Percentiles rank a stretch among this genome's conserved stretches.
These are phyloP conservation scores for Alternaria tenuissima DNA, from an alignment of 2,329 filamentous ascomycete genomes.

Conservation along the genomic window DNA sequence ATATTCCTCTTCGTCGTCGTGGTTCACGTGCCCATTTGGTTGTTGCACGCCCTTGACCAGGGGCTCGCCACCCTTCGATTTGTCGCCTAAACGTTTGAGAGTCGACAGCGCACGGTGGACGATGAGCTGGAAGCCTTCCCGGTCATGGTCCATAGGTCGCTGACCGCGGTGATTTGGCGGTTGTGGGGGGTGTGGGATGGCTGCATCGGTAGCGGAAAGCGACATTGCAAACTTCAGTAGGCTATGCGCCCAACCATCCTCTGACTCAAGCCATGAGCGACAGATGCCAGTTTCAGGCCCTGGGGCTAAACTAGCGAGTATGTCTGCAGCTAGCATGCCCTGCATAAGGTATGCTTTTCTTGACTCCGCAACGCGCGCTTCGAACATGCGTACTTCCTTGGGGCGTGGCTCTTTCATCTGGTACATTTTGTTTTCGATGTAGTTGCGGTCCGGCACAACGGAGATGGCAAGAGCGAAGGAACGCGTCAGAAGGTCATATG, in stretches of 20 bases:
- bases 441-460: constrained; percentile 76
- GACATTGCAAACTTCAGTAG: constrained; percentile 78
- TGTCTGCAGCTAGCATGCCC: constrained; percentile 87
- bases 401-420: constrained; percentile 56
- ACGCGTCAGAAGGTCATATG: constrained; percentile 83
- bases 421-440: constrained; percentile 54
- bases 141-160: constrained; percentile 45
- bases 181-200: constrained; percentile 34
- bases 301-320: constrained; percentile 78
- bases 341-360: constrained; percentile 93
- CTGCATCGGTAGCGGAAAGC: constrained; percentile 55
- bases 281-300: constrained; percentile 76
- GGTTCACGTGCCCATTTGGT: constrained; percentile 37
- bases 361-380: constrained; percentile 74
- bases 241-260: constrained; percentile 83
- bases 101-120: constrained; percentile 58
- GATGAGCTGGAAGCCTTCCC: constrained; percentile 50
- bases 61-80: constrained; percentile 48
- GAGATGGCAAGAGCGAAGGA: constrained; percentile 88
- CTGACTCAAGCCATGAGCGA: constrained; percentile 80
- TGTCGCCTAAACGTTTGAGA: constrained; percentile 57
- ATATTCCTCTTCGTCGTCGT: constrained; percentile 31
- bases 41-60: constrained; percentile 40
- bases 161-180: constrained; percentile 43
- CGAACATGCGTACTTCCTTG: constrained; percentile 46